Conservation (phyloP, 176 grass and related monocot species). For the Carex pumila region DNA sequence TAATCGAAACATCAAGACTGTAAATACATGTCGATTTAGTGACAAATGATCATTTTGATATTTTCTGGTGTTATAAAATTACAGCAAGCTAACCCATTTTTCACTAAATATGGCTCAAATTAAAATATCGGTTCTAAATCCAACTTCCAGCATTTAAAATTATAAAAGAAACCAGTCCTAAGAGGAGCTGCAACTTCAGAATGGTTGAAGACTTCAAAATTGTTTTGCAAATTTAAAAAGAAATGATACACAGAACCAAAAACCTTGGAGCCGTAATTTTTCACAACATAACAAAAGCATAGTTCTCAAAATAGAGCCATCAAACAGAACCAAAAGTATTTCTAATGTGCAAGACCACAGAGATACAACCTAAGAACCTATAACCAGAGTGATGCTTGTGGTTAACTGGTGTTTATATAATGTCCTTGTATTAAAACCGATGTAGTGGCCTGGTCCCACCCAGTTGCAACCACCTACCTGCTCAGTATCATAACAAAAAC, state of each 20-base stretch:
- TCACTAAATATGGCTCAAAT: neutral
- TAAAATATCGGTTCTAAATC: neutral
- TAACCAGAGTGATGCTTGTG: neutral
- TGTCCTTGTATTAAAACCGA: neutral
- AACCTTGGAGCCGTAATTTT: neutral
- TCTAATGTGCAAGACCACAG: neutral
- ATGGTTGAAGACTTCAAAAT: neutral
- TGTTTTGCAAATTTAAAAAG: neutral
- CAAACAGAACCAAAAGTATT: slow-evolving; percentile 1
- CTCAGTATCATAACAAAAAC: slow-evolving; percentile 18
- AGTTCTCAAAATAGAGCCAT: neutral
- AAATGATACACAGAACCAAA: neutral
- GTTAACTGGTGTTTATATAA: neutral
- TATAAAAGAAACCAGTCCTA: neutral
- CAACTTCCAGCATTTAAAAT: neutral
- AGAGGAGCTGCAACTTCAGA: neutral
- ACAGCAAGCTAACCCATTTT: neutral
- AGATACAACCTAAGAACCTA: neutral
- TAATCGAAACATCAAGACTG: too few species aligned
- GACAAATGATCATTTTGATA: too few species aligned
- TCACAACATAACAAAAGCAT: neutral
- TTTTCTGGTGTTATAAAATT: neutral
- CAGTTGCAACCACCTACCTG: slow-evolving; percentile 40
- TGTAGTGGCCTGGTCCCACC: slow-evolving; percentile 36
- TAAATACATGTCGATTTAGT: too few species aligned